Percentiles rank a stretch among this genome's conserved stretches.
Evolutionary conservation across 1,139 yeast species (phyloP).

Genomic region (Yamadazyma atmosphaerica): DNA sequence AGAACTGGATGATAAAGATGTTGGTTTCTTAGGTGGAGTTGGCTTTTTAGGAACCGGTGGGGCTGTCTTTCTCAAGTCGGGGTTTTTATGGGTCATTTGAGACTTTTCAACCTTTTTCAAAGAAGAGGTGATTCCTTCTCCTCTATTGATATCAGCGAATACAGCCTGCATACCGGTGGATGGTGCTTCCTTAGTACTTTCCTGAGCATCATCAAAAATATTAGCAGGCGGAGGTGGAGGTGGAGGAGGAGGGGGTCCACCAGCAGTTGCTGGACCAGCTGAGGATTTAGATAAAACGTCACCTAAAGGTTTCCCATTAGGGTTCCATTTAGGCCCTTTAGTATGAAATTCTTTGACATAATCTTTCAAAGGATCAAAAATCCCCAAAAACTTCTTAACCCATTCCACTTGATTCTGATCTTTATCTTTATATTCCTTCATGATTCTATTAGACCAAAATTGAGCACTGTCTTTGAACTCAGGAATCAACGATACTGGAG

Average conservation of each 20-base stretch:
- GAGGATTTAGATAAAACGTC: conserved; percentile 28
- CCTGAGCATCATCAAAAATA: conserved; percentile 46
- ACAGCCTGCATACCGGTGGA: conserved; percentile 80
- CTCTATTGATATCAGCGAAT: conserved; percentile 86
- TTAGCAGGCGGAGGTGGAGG: conserved; percentile 82
- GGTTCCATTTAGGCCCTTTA: conserved; percentile 81
- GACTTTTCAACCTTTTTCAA: conserved; percentile 91
- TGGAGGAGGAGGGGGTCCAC: conserved; percentile 26
- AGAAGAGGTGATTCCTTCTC: conserved; percentile 78
- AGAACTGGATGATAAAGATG: conserved; percentile 44
- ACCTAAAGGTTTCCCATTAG: conserved; percentile 48
- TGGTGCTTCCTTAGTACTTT: conserved; percentile 21
- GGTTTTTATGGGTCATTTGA: conserved; percentile 94
- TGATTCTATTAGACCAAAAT: conserved; percentile 88
- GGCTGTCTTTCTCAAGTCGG: conserved; percentile 62
- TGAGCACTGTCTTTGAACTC: conserved; percentile 91
- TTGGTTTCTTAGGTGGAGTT: conserved; percentile 76
- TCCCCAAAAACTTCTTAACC: conserved; percentile 65
- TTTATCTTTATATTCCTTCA: conserved; percentile 77
- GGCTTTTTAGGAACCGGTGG: conserved; percentile 47
- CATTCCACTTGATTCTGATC: conserved; percentile 72
- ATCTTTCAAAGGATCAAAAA: conserved; percentile 67
- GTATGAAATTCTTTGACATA: conserved; percentile 78
- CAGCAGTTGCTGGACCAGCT: neutral
- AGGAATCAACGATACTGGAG: conserved; percentile 70